Evolutionary conservation across 2,329 filamentous ascomycete species (phyloP).

Genomic region (Malbranchea zuffiana): DNA sequence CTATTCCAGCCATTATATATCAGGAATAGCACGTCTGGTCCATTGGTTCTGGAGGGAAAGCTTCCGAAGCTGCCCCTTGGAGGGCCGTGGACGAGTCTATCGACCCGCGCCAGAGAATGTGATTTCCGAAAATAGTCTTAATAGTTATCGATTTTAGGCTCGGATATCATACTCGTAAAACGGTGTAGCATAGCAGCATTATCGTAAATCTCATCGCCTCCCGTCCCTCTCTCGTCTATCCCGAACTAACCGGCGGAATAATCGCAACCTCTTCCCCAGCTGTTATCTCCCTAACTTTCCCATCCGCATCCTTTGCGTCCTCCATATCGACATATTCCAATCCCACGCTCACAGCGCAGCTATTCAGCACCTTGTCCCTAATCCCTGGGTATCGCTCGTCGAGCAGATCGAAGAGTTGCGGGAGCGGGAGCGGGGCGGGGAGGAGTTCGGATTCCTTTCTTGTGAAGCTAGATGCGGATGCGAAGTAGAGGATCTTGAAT

Average conservation of each 20-base stretch:
- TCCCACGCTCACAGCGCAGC: slow-evolving; percentile 34
- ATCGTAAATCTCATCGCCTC: neutral
- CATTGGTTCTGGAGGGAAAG: no score
- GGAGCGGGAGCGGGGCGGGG: slow-evolving; percentile 32
- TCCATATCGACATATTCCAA: slow-evolving; percentile 34
- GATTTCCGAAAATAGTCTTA: no score
- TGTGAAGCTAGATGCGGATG: slow-evolving; percentile 33
- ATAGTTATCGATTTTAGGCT: no score
- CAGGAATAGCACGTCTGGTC: no score
- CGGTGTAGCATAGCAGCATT: neutral
- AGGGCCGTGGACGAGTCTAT: no score
- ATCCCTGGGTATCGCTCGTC: slow-evolving; percentile 35
- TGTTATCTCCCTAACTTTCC: slow-evolving; percentile 22
- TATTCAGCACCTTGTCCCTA: slow-evolving; percentile 27
- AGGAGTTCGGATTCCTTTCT: slow-evolving; percentile 31
- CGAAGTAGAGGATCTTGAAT: slow-evolving; percentile 39
- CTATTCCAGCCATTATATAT: no score
- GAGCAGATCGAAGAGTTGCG: slow-evolving; percentile 28
- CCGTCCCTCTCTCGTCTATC: no score
- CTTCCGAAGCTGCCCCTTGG: no score
- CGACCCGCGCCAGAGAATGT: no score
- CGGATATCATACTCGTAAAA: no score
- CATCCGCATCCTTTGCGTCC: slow-evolving; percentile 15
- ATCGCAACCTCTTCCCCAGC: slow-evolving; percentile 36
- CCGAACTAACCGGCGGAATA: slow-evolving; percentile 40